Base-by-base conservation (phyloP, 2,329 filamentous ascomycete genomes). In the Lasiodiplodia sp. region DNA sequence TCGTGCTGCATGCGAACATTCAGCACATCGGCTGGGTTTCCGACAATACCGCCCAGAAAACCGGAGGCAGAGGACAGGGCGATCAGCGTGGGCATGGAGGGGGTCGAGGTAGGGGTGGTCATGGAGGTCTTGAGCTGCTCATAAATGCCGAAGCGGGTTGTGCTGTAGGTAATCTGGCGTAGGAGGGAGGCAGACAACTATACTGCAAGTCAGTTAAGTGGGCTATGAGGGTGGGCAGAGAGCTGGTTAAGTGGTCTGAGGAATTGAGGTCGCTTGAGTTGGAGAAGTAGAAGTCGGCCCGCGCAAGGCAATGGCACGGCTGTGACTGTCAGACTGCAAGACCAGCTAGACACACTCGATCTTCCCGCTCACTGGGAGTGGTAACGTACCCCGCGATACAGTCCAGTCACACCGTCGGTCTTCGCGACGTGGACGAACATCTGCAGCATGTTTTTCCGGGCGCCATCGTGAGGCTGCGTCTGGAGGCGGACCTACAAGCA, bases 1-100 rank as follows among this genome's bases (percentile, higher is more conserved):
- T 91, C 96, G 81, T 97, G 93, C 82, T 99, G 96, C 96, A 99
- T 99, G 72, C 96, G 93, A 62, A 99, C 96, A 81, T 99, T 99
- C 76, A 97, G 86, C 40, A 99, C 94, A 79, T 99, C 96, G 72
- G 94, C 95, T 2, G 94, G 94, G 82, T 98, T 99, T 72, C 96
- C 96, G 6, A 91, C 92, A 57, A 98, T 83, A 62, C 96, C 96
- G 71, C 96, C 96, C 2, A 96, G 81, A 77, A 97, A 92, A 64
- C 96, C 96, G 8, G 96, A 95, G 34, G 89, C 82, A 28, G 89
- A 91, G 66, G 95, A 93, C 80, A 98, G 92, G 72, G 87, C 92
- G 71, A 97, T 86, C 11, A 99, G 89, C n/a, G 88, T 85, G 12
- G 89, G 84, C 74, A 97, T 89, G 2, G 91, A 89, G 2, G 94